A percentile compares a stretch with the other conserved stretches of the same genome.
Conservation (phyloP, 768 basidiomycete species). For the Lyophyllum atratum region DNA sequence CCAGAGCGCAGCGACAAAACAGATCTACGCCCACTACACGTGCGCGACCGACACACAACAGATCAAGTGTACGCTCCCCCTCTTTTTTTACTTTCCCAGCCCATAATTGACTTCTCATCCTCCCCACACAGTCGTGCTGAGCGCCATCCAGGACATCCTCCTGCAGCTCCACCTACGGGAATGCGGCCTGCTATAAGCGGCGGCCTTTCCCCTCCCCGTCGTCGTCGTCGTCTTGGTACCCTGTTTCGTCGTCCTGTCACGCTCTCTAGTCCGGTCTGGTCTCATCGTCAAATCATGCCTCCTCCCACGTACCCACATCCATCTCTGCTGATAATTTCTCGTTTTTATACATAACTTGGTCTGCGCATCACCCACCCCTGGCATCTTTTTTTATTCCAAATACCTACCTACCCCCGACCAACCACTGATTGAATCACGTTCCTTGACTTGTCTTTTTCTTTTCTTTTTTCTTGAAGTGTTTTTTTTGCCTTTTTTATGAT, state of each 20-base stretch:
- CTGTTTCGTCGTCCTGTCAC: not conserved
- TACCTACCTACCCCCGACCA: too few species aligned
- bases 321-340: not conserved
- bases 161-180: constrained; percentile 85
- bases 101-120: not conserved
- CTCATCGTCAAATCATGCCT: too few species aligned
- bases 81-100: not conserved
- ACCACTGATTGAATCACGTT: too few species aligned
- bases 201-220: not conserved
- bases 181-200: constrained; percentile 70
- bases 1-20: constrained; percentile 84
- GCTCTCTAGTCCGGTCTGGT: not conserved
- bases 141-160: constrained; percentile 87
- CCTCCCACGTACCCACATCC: not conserved
- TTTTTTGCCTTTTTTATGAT: too few species aligned
- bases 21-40: constrained; percentile 91
- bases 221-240: not conserved
- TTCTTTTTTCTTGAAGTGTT: too few species aligned
- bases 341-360: too few species aligned
- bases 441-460: too few species aligned
- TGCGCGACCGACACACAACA: constrained; percentile 94
- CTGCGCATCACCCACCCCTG: not conserved
- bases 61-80: constrained; percentile 72
- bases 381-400: too few species aligned
- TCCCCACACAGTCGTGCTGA: constrained; percentile 62